Base-by-base conservation (phyloP, 1,139 yeast genomes). In the Blastobotrys capitulatus region DNA sequence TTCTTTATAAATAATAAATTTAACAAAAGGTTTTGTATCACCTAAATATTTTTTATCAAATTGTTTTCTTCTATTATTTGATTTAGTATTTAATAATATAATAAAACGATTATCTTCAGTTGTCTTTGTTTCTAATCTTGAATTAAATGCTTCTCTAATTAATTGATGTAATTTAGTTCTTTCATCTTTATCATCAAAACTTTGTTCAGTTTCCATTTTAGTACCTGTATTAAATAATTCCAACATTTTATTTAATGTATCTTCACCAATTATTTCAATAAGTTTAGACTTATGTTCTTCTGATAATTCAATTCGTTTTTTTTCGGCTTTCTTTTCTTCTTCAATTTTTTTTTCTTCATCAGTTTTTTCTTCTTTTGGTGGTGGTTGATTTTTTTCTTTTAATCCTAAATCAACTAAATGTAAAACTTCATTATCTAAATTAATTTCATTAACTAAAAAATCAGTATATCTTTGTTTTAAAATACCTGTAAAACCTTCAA, bases 381-480 rank as follows among this genome's bases (percentile, higher is more conserved):
- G 82, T 77, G 71, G 47, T 74, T 72, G 56, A 79, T 72, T 75
- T 59, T 75, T 80, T 53, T 77, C 74, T 46, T 78, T 77, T 46
- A 83, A 73, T 2, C 97, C 97, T 48, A 80, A 78, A 61, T 90
- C 96, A 3, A 69, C 64, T 56, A 92, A 73, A 63, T 83, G 92
- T 13, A 90, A 77, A 2, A 89, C 96, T 2, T 77, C 69, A 1
- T 88, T 95, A 26, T 78, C 70, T 29, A 70, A 59, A 53, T 76
- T 84, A 53, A 92, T 83, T 66, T 94, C 98, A 65, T 89, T 88
- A 41, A 92, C 98, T 63, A 88, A 76, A 64, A 94, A 94, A 65
- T 92, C 98, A n/a, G 96, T 83, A 68, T 89, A 89, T 55, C 96
- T 75, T 61, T 86, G 95, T 66, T 92, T 92, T 58, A 92, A 74